Percentiles rank a stretch among this genome's conserved stretches.
Evolutionary conservation across 1,284 basidiomycete species (phyloP).

Genomic region (Inonotus hispidus): DNA sequence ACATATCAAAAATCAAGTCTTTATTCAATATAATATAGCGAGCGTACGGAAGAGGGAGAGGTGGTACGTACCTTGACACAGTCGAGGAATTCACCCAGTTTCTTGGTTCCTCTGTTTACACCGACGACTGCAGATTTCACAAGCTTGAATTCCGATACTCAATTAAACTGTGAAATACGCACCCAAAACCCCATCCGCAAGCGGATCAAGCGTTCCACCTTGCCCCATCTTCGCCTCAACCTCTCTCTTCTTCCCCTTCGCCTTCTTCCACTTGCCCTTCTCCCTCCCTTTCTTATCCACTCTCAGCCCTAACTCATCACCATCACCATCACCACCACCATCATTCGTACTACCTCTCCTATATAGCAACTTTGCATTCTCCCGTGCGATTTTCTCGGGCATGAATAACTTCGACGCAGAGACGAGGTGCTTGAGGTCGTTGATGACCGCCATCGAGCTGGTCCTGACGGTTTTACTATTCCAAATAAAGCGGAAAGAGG

Average conservation of each 20-base stretch:
- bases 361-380: conserved; percentile 40
- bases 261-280: conserved; percentile 25
- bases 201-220: conserved; percentile 93
- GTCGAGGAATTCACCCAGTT: conserved; percentile 78
- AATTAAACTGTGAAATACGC: too few species aligned
- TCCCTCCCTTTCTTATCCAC: conserved; percentile 25
- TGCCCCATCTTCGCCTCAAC: conserved; percentile 75
- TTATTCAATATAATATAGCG: conserved; percentile 20
- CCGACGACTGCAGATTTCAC: conserved; percentile 81
- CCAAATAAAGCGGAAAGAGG: conserved; percentile 82
- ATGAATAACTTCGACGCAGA: conserved; percentile 79
- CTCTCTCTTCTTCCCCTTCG: conserved; percentile 31
- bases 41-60: neutral
- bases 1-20: conserved; percentile 3
- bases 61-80: conserved; percentile 76
- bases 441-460: conserved; percentile 90
- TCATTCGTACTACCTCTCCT: conserved; percentile 29
- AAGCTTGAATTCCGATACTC: too few species aligned
- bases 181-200: conserved; percentile 93
- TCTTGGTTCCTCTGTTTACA: conserved; percentile 88
- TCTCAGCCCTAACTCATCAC: neutral
- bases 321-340: neutral
- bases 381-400: conserved; percentile 26
- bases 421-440: conserved; percentile 80
- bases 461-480: conserved; percentile 81